Evolutionary conservation across 495 filamentous ascomycete genomes (phyloP).

Genomic region (Penicillium psychrofluorescens): DNA sequence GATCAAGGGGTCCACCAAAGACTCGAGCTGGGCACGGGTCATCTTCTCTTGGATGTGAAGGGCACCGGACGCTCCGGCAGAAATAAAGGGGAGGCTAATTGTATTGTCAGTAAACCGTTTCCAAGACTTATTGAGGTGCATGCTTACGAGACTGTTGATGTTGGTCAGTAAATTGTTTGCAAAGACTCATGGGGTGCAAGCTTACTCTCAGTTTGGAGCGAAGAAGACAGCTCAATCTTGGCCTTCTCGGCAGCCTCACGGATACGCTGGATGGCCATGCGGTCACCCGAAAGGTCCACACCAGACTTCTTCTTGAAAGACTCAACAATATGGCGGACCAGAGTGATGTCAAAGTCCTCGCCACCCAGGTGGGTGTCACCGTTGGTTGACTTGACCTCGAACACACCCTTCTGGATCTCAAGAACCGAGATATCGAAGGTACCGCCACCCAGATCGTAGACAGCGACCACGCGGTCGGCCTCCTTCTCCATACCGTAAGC

Average conservation of each 20-base stretch:
- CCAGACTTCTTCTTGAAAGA: conserved; percentile 95
- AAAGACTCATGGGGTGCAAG: background rate
- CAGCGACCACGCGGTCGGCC: conserved; percentile 80
- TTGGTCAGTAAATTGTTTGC: too few species aligned
- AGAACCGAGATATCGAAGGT: conserved; percentile 98
- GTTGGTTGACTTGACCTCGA: conserved; percentile 98
- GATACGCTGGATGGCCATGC: conserved; percentile 99
- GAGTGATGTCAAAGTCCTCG: conserved; percentile 95
- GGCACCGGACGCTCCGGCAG: conserved; percentile 85
- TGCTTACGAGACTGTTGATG: too few species aligned
- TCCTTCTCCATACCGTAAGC: conserved; percentile 96
- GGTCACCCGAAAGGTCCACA: conserved; percentile 85
- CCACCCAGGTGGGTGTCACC: conserved; percentile 97
- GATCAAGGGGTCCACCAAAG: conserved; percentile 87
- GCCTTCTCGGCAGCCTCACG: conserved; percentile 99
- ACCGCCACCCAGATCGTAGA: conserved; percentile 97
- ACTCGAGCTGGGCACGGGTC: conserved; percentile 87
- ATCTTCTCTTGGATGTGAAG: conserved; percentile 98
- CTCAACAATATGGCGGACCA: conserved; percentile 90
- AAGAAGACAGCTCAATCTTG: conserved; percentile 98
- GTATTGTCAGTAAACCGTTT: too few species aligned
- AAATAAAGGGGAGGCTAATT: conserved; percentile 81
- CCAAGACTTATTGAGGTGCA: too few species aligned
- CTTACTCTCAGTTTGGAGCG: conserved; percentile 95
- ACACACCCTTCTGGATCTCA: conserved; percentile 96